A percentile compares a stretch with the other conserved stretches of the same genome.
These are phyloP conservation scores for Sanghuangporus baumii DNA, from an alignment of 1,284 basidiomycete species.

Conservation along the genomic window DNA sequence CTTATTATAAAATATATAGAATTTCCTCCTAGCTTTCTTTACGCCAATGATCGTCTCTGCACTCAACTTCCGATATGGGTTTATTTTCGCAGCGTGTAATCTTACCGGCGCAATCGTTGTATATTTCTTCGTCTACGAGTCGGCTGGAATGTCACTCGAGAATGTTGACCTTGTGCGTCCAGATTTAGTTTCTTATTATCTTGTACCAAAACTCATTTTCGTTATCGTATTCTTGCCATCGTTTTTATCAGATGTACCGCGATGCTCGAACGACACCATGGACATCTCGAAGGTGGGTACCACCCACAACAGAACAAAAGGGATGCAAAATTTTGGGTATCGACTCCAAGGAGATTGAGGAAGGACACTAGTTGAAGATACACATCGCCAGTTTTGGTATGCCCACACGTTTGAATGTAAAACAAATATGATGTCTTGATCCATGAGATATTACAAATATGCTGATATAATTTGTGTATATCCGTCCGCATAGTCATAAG, in stretches of 20 bases:
- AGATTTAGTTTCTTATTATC: not conserved
- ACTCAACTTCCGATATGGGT: constrained; percentile 66
- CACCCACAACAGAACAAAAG: not conserved
- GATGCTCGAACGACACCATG: not conserved
- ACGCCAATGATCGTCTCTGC: constrained; percentile 57
- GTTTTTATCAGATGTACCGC: not conserved
- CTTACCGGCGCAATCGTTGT: constrained; percentile 59
- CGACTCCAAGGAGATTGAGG: too few species aligned
- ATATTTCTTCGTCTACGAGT: constrained; percentile 77
- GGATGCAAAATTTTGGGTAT: not conserved
- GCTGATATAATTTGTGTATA: not conserved
- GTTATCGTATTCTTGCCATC: constrained; percentile 39
- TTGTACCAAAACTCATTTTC: not conserved
- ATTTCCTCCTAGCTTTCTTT: constrained; percentile 75
- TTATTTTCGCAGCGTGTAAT: constrained; percentile 59
- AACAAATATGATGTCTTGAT: too few species aligned
- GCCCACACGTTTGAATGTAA: too few species aligned
- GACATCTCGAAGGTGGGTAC: not conserved
- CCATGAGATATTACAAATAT: too few species aligned
- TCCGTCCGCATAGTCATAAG: not conserved
- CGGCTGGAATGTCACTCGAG: constrained; percentile 64
- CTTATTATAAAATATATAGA: constrained; percentile 28
- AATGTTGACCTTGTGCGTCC: constrained; percentile 50
- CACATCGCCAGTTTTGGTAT: too few species aligned
- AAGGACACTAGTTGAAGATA: too few species aligned